Percentiles rank a stretch among this genome's conserved stretches.
phyloP scores from a whole-genome alignment of 768 basidiomycete genomes.

The Cystobasidiopsis lactophilus region DNA sequence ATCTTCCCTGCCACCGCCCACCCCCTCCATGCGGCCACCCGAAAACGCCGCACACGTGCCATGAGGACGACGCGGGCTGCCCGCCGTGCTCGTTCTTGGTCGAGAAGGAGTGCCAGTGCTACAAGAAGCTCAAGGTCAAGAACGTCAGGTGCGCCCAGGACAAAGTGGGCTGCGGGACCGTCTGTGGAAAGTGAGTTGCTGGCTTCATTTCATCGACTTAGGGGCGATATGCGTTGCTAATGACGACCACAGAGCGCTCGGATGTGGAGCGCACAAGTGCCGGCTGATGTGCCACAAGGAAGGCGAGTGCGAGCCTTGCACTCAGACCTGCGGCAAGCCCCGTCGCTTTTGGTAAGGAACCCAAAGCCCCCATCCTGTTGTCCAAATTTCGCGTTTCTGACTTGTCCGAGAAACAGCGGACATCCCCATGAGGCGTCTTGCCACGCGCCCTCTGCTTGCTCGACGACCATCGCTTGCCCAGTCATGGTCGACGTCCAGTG shows the following conservation, averaged over 20 bases:
- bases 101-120: slow-evolving; percentile 63
- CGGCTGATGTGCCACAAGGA: slow-evolving; percentile 51
- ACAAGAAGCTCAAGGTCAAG: slow-evolving; percentile 47
- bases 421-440: slow-evolving; percentile 55
- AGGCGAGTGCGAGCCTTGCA: slow-evolving; percentile 57
- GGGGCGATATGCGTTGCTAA: neutral
- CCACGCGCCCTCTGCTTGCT: slow-evolving; percentile 71
- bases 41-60: slow-evolving; percentile 53
- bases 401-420: slow-evolving; percentile 26
- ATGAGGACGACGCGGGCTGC: slow-evolving; percentile 45
- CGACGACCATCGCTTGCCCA: slow-evolving; percentile 56
- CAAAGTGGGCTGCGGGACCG: slow-evolving; percentile 61
- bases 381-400: slow-evolving; percentile 27
- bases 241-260: slow-evolving; percentile 32
- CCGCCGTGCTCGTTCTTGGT: slow-evolving; percentile 74
- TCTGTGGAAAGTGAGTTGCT: slow-evolving; percentile 46
- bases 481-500: slow-evolving; percentile 47
- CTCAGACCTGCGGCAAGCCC: slow-evolving; percentile 58
- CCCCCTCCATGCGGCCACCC: slow-evolving; percentile 63
- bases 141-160: slow-evolving; percentile 72
- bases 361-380: too few relatives aligned
- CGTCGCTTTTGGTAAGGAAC: too few relatives aligned
- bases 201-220: neutral
- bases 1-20: slow-evolving; percentile 53
- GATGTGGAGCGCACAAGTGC: slow-evolving; percentile 79